phyloP scores from a whole-genome alignment of 345 rosid genomes.

The Nephelium lappaceum region DNA sequence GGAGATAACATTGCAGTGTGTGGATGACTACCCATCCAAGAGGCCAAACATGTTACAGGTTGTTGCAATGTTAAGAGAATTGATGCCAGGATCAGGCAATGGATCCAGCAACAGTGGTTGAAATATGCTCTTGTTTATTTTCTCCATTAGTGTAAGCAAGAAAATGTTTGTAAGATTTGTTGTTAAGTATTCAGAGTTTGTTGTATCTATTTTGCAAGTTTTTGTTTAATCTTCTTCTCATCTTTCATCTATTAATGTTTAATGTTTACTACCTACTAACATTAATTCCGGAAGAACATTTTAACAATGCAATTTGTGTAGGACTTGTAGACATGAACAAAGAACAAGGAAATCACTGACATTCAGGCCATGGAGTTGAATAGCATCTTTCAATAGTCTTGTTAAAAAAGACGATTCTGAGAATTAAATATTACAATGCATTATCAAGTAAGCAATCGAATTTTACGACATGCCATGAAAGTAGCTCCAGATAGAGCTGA shows the following conservation, averaged over 20 bases:
- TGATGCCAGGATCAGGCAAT: constrained; percentile 57
- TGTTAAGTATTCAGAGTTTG: constrained; percentile 24
- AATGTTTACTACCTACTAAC: neutral
- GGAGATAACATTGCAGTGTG: constrained; percentile 82
- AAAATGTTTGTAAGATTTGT: constrained; percentile 26
- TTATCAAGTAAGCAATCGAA: too few species aligned
- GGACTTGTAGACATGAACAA: neutral
- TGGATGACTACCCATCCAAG: constrained; percentile 84
- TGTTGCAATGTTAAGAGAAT: constrained; percentile 80
- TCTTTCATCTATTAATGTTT: neutral
- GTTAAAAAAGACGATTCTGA: too few species aligned
- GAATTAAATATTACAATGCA: too few species aligned
- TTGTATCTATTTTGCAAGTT: constrained; percentile 36
- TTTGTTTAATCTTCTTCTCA: constrained; percentile 10
- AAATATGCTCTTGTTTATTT: constrained; percentile 25
- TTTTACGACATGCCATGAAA: too few species aligned
- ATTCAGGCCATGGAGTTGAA: neutral
- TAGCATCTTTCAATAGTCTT: too few species aligned
- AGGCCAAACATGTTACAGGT: constrained; percentile 92
- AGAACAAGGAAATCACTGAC: neutral
- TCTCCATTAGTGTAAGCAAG: constrained; percentile 22
- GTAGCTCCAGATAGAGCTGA: too few species aligned
- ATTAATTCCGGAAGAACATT: too few species aligned
- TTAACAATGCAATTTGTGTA: neutral
- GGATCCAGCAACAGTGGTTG: constrained; percentile 67